phyloP scores from a whole-genome alignment of 305 asterid genomes.

The Plantago rigida region DNA sequence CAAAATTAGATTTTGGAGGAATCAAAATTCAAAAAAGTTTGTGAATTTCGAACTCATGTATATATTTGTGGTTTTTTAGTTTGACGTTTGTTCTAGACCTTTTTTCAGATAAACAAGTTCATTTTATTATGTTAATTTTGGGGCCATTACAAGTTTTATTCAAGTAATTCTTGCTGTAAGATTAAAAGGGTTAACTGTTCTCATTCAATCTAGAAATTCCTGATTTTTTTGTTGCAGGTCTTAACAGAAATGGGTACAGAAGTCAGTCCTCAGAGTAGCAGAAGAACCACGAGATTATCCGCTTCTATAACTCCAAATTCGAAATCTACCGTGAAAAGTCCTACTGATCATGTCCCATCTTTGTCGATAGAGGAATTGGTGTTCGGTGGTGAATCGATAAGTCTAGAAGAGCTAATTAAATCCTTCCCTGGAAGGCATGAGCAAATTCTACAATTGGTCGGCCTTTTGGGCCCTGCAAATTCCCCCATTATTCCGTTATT shows the following conservation, averaged over 20 bases:
- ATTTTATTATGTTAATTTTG: too few species aligned
- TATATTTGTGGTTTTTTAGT: too few species aligned
- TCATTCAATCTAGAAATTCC: not conserved
- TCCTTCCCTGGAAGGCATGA: conserved; percentile 57
- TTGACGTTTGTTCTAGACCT: too few species aligned
- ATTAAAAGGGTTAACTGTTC: too few species aligned
- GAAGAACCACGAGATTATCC: conserved; percentile 58
- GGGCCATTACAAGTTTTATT: too few species aligned
- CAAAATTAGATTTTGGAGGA: too few species aligned
- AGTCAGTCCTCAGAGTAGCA: conserved; percentile 37
- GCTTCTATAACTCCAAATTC: conserved; percentile 33
- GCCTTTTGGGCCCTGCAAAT: conserved; percentile 63
- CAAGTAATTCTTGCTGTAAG: too few species aligned
- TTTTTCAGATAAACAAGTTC: too few species aligned
- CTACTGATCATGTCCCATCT: conserved; percentile 19
- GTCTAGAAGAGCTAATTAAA: conserved; percentile 48
- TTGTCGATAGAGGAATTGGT: conserved; percentile 42
- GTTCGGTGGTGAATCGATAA: conserved; percentile 35
- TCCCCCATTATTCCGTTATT: conserved; percentile 67
- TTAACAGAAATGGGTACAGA: conserved; percentile 45
- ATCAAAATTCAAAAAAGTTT: too few species aligned
- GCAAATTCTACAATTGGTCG: conserved; percentile 52
- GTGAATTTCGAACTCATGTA: too few species aligned
- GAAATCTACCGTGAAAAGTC: conserved; percentile 30
- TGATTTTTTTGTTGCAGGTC: conserved; percentile 17